Percentiles rank a stretch among this genome's conserved stretches.
phyloP scores from a whole-genome alignment of 2,329 filamentous ascomycete species.

The Penicillium concentricum region DNA sequence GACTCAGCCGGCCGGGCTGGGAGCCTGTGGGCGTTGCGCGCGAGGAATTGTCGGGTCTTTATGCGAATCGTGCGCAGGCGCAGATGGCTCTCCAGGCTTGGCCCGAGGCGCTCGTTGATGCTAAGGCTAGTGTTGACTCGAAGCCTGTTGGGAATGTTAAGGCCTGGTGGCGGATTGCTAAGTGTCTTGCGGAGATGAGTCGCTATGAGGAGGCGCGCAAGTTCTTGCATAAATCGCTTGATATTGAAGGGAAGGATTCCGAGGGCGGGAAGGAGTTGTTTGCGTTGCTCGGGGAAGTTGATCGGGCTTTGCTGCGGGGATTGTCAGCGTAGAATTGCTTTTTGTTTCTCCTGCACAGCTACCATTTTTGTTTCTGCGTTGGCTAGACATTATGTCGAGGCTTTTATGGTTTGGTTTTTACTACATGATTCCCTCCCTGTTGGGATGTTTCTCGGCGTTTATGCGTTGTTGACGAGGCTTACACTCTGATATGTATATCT shows the following conservation, averaged over 20 bases:
- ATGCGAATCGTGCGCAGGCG: slow-evolving; percentile 85
- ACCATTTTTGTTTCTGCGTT: background rate
- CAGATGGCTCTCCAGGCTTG: slow-evolving; percentile 77
- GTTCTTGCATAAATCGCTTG: slow-evolving; percentile 74
- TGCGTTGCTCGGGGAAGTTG: slow-evolving; percentile 61
- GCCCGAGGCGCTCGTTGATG: slow-evolving; percentile 84
- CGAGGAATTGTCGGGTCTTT: slow-evolving; percentile 78
- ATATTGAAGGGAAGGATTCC: slow-evolving; percentile 68
- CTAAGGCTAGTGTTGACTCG: slow-evolving; percentile 82
- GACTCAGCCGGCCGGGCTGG: slow-evolving; percentile 76
- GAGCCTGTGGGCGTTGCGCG: slow-evolving; percentile 79
- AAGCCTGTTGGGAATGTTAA: slow-evolving; percentile 86
- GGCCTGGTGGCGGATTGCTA: slow-evolving; percentile 87
- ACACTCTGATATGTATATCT: background rate
- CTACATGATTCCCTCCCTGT: slow-evolving; percentile 3
- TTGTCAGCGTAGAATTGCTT: background rate
- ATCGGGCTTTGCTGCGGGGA: slow-evolving; percentile 59
- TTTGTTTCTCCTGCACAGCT: background rate
- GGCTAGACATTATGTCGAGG: background rate
- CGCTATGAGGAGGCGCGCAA: slow-evolving; percentile 75
- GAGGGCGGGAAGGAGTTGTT: slow-evolving; percentile 53
- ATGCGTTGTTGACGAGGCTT: background rate
- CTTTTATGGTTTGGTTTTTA: background rate
- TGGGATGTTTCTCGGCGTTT: slow-evolving; percentile 1
- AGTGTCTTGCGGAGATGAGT: slow-evolving; percentile 88